phyloP scores from a whole-genome alignment of 352 stramenopile species.

The Proteromonas lacertae region DNA sequence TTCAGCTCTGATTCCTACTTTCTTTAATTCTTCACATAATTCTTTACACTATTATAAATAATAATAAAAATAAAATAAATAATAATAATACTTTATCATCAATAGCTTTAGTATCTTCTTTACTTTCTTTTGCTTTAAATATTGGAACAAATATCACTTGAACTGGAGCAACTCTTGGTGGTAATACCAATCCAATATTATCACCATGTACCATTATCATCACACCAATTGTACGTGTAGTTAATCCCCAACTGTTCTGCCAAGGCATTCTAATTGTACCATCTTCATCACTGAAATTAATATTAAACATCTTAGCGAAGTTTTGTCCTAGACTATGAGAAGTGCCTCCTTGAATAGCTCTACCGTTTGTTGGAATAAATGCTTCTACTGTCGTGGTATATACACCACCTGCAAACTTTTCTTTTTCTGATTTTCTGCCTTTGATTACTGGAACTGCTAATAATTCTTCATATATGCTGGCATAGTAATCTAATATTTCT shows the following conservation, averaged over 20 bases:
- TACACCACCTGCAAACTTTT: conserved; percentile 92
- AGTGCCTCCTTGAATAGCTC: conserved; percentile 90
- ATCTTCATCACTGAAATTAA: conserved; percentile 72
- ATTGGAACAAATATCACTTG: conserved; percentile 80
- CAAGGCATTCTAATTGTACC: conserved; percentile 66
- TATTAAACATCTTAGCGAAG: conserved; percentile 99
- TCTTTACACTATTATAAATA: too few relatives aligned
- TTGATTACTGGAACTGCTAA: conserved; percentile 93
- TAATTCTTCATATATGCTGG: conserved; percentile 85
- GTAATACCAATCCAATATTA: conserved; percentile 91
- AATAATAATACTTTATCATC: too few relatives aligned
- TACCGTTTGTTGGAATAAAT: conserved; percentile 71
- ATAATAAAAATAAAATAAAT: too few relatives aligned
- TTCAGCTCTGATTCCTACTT: background rate
- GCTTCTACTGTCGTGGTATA: conserved; percentile 95
- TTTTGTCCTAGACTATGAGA: conserved; percentile 96
- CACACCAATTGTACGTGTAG: conserved; percentile 85
- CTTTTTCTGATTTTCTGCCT: conserved; percentile 75
- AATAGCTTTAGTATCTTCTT: conserved; percentile 39
- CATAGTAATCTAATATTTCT: conserved; percentile 85
- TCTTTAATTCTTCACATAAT: background rate
- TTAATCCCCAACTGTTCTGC: conserved; percentile 95
- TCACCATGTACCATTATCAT: conserved; percentile 99
- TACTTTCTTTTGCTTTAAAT: conserved; percentile 38
- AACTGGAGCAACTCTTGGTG: conserved; percentile 68